Evolutionary conservation across 2,329 filamentous ascomycete genomes (phyloP).

Genomic region (Aspergillus quadrilineatus): DNA sequence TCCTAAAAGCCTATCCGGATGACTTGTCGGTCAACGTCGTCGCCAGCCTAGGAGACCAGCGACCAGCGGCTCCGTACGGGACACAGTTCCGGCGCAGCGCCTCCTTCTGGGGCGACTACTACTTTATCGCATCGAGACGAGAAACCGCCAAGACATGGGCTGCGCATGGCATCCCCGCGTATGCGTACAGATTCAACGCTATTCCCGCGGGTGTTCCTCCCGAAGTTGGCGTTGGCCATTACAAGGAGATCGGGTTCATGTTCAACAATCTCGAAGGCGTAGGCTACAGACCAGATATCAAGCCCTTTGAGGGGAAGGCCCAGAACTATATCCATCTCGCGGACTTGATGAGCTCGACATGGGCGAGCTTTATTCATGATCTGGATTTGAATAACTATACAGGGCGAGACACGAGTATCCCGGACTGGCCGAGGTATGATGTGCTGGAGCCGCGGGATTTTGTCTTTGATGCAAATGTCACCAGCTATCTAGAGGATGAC

Average conservation of each 20-base stretch:
- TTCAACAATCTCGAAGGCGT: neutral
- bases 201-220: conserved; percentile 10
- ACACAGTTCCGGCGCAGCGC: conserved; percentile 13
- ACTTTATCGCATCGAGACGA: conserved; percentile 15
- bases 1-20: conserved; percentile 4
- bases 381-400: conserved; percentile 8
- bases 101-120: conserved; percentile 14
- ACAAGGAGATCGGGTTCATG: neutral
- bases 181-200: conserved; percentile 16
- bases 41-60: neutral
- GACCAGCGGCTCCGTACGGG: conserved; percentile 11
- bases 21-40: neutral
- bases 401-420: neutral
- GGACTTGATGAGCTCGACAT: conserved; percentile 12
- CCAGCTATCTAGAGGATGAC: conserved; percentile 9
- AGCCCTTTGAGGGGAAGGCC: neutral
- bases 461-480: conserved; percentile 11
- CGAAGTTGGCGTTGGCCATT: conserved; percentile 12
- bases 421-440: conserved; percentile 12
- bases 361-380: conserved; percentile 12
- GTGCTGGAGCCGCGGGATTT: neutral
- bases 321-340: neutral
- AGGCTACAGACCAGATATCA: neutral
- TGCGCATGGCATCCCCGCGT: conserved; percentile 4
- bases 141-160: conserved; percentile 4